Evolutionary conservation across 2,329 filamentous ascomycete genomes (phyloP), one percentile per base, ranked within the genome.

Genomic region (Epichloe aotearoae): DNA sequence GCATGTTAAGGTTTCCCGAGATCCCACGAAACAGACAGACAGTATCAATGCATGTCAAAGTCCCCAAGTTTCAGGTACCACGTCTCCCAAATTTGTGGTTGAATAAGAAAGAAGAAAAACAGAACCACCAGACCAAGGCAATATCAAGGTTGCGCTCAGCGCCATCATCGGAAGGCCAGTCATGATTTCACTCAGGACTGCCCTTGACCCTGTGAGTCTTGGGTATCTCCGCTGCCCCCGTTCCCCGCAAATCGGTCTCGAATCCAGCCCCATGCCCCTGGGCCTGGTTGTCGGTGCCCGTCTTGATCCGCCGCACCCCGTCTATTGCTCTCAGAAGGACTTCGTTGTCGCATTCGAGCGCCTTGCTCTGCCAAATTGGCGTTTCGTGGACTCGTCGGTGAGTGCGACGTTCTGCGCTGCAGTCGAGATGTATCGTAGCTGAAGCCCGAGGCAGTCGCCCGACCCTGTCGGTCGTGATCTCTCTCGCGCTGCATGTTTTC

Each of bases 261-360:
- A 19, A 75, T 56, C 73, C 73, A 75, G 52, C 64, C 62, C 1
- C 74, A 55, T 34, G 71, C 66, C 3, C 69, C 66, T 39, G 62
- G 58, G 3, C 63, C 61, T n/a, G 65, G 61, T 33, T 57, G 56
- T 30, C 61, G 59, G n/a, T 63, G 61, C 17, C 65, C 59, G 4
- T 62, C 62, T 34, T 64, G 63, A 14, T 63, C 60, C 10, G 51
- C 53, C 10, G 50, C 58, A 20, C 57, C 61, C 17, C 56, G 60
- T 26, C 66, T 65, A 42, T 61, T 67, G 52, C 60, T 63, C 46
- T 67, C 58, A 0, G 69, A 69, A 6, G 69, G 67, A 49, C 68
- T 71, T 38, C 67, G 62, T 53, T 71, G 64, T 42, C 68, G 61
- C 57, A 65, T 63, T 11, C 64, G 61, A 17, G 62, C 61, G 5